Base-by-base conservation (phyloP, 345 rosid genomes). In the Euphorbia lathyris region DNA sequence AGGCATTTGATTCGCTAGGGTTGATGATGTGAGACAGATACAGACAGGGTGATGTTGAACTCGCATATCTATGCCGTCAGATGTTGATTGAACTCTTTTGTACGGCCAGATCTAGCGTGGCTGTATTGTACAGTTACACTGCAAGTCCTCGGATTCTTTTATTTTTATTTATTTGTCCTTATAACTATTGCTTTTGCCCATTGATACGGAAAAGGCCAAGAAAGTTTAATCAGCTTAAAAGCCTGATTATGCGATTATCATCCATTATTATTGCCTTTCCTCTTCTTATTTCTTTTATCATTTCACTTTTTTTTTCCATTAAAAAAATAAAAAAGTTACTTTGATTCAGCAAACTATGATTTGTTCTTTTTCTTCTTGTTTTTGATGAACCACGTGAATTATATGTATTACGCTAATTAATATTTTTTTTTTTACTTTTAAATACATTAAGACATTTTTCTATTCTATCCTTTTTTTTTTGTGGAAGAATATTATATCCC, bases 31-130 rank as follows among this genome's bases (percentile, higher is more conserved):
- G 45, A 67, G 25, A 30, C 22, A 12, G 4, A 55, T 38, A 23
- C 20, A 5, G 14, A 0, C 19, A 6, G 58, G 40, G 5, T 51
- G 56, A 45, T 45, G 16, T 1, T 27, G 36, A 52, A 30, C 56
- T 43, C 36, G 56, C 58, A 12, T 1, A 56, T 43, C 36, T 27
- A 14, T 10, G 75, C 80, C 70, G 45, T 68, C 16, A 7, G 72
- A 69, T 66, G 48, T 14, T 63, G 71, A 27, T 40, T 51, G 27
- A 59, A 59, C 57, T 8, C 22, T 30, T 3, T 69, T 23, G 70
- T 40, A 64, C 74, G 55, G 76, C 25, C 52, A 64, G 63, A 78
- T 70, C 57, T 58, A 63, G 62, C 19, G 60, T 63, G 55, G 22
- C 38, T 34, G 38, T 34, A 34, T 7, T 7, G 62, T 13, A 27